Evolutionary conservation across 148 eudicot genomes (phyloP).

Genomic region (Polygonum maritimum): DNA sequence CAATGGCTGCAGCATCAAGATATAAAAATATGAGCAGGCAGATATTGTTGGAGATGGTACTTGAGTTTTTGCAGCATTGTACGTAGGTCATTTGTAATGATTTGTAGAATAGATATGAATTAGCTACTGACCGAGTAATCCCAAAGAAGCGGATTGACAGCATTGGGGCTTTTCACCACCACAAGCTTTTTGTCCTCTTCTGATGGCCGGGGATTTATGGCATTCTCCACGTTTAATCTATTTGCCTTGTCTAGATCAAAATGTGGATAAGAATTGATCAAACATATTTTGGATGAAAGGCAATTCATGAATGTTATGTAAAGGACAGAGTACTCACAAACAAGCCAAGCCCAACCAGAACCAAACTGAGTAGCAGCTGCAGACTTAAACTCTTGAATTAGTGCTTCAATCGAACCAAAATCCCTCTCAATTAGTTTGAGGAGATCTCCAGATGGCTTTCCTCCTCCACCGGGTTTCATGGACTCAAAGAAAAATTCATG

Average conservation of each 20-base stretch:
- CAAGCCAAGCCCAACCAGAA: constrained; percentile 99
- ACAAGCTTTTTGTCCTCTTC: constrained; percentile 89
- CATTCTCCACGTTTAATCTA: constrained; percentile 59
- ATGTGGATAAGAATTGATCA: not conserved
- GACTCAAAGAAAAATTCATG: constrained; percentile 96
- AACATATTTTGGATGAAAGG: not conserved
- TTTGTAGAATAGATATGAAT: not conserved
- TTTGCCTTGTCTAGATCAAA: constrained; percentile 55
- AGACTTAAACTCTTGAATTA: constrained; percentile 63
- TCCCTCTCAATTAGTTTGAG: constrained; percentile 64
- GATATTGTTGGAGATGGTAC: not conserved
- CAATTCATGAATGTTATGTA: not conserved
- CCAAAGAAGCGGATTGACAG: constrained; percentile 89
- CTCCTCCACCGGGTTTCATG: constrained; percentile 93
- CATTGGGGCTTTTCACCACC: constrained; percentile 88
- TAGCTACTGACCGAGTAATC: constrained; percentile 64
- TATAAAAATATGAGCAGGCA: constrained; percentile 8
- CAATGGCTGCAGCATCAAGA: constrained; percentile 62
- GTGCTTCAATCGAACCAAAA: constrained; percentile 79
- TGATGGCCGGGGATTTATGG: constrained; percentile 63
- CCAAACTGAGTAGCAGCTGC: constrained; percentile 94
- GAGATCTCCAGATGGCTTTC: constrained; percentile 86
- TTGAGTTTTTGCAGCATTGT: not conserved
- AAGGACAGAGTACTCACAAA: constrained; percentile 41
- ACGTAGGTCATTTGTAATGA: not conserved